Percentiles rank a stretch among this genome's conserved stretches.
phyloP scores from a whole-genome alignment of 371 early-diverging fungal species.

The Smittium culicis region DNA sequence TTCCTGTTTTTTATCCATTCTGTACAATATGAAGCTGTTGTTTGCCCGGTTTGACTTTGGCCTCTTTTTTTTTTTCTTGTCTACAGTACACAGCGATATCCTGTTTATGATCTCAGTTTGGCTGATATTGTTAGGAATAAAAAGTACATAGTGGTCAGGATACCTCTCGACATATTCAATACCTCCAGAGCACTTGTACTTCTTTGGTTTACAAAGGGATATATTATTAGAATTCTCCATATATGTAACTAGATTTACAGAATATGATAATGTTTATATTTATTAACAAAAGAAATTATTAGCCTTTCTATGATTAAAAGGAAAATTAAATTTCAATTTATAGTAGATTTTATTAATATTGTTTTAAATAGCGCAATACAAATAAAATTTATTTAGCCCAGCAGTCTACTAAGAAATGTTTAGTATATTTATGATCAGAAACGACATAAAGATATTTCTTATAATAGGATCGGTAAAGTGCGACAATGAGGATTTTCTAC shows the following conservation, averaged over 20 bases:
- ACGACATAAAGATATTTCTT: no score
- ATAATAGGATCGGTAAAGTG: no score
- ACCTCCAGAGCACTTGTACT: neutral
- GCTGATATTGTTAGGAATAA: constrained; percentile 5
- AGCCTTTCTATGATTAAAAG: no score
- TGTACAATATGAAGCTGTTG: constrained; percentile 57
- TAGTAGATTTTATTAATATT: no score
- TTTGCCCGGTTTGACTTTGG: constrained; percentile 33
- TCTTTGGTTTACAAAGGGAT: neutral
- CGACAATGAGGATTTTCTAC: no score
- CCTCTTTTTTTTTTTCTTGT: constrained; percentile 1
- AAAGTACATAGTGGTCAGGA: constrained; percentile 7
- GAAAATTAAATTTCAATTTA: no score
- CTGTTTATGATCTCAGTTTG: neutral
- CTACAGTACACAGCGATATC: neutral
- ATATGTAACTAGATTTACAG: neutral
- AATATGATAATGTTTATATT: neutral
- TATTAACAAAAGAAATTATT: no score
- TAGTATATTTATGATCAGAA: no score
- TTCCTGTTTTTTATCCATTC: constrained; percentile 43
- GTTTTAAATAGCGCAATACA: no score
- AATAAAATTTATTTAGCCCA: no score
- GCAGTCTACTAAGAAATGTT: no score
- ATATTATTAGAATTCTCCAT: neutral
- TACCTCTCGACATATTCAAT: neutral